Conservation (phyloP, 768 basidiomycete genomes). For the Hygrophorus russula region DNA sequence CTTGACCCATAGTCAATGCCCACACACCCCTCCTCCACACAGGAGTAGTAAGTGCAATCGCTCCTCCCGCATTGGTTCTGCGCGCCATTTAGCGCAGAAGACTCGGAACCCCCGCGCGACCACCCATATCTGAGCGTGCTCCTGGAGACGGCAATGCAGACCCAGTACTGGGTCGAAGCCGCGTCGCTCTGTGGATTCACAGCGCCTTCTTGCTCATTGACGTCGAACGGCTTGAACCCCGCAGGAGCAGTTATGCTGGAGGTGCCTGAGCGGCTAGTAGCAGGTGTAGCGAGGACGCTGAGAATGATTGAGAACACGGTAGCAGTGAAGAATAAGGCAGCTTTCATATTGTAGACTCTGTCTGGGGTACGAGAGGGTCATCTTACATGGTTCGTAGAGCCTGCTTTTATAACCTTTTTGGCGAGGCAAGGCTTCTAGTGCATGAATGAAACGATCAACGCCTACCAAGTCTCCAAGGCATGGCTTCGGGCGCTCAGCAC, state of each 20-base stretch:
- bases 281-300: background rate
- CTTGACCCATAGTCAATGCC: conserved; percentile 7
- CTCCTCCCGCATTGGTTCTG: conserved; percentile 7
- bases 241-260: background rate
- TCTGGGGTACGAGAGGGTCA: too few species aligned
- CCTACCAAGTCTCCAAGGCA: too few species aligned
- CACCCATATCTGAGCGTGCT: conserved; percentile 7
- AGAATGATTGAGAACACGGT: background rate
- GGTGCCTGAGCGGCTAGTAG: background rate
- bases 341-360: background rate
- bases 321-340: background rate
- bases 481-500: too few species aligned
- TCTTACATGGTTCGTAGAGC: too few species aligned
- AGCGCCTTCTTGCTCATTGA: background rate
- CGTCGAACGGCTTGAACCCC: background rate
- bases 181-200: background rate
- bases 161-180: conserved; percentile 7
- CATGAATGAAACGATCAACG: too few species aligned
- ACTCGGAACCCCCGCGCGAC: conserved; percentile 7
- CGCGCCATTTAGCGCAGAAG: conserved; percentile 5
- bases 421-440: too few species aligned
- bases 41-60: conserved; percentile 7
- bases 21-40: conserved; percentile 7
- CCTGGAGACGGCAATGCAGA: conserved; percentile 7
- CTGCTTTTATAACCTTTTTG: too few species aligned